Evolutionary conservation across 345 rosid species (phyloP).

Genomic region (Camelina hispida): DNA sequence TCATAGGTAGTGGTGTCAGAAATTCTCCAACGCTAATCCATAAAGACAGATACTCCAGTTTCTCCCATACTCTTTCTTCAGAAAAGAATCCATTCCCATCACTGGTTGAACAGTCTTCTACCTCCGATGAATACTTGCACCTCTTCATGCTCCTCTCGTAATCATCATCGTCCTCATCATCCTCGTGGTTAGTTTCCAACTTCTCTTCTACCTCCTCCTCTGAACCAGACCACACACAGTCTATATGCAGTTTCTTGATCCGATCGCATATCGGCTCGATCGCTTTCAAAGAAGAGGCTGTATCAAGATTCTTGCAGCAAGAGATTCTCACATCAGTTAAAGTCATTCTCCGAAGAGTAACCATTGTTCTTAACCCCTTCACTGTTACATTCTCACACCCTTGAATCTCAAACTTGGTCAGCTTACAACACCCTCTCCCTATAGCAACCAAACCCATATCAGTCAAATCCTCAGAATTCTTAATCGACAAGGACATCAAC

Average conservation of each 20-base stretch:
- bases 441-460: constrained; percentile 84
- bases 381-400: constrained; percentile 83
- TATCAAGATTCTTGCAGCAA: constrained; percentile 64
- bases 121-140: constrained; percentile 51
- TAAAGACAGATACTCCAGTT: constrained; percentile 65
- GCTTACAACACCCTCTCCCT: constrained; percentile 69
- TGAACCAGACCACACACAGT: constrained; percentile 74
- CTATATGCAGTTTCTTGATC: constrained; percentile 74
- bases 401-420: constrained; percentile 72
- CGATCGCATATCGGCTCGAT: constrained; percentile 65
- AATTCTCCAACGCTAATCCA: constrained; percentile 83
- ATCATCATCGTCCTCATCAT: constrained; percentile 37
- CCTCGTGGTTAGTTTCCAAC: constrained; percentile 9
- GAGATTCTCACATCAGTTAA: constrained; percentile 73
- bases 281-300: constrained; percentile 60
- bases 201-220: constrained; percentile 39
- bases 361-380: constrained; percentile 69
- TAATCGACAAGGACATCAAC: constrained; percentile 62
- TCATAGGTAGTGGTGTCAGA: constrained; percentile 57
- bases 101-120: constrained; percentile 30
- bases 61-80: constrained; percentile 65
- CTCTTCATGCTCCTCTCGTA: constrained; percentile 50
- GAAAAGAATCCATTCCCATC: constrained; percentile 48
- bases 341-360: constrained; percentile 53
- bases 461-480: constrained; percentile 66